Base-by-base conservation (phyloP, 2,329 filamentous ascomycete species). In the Chrysoporthe austroafricana region DNA sequence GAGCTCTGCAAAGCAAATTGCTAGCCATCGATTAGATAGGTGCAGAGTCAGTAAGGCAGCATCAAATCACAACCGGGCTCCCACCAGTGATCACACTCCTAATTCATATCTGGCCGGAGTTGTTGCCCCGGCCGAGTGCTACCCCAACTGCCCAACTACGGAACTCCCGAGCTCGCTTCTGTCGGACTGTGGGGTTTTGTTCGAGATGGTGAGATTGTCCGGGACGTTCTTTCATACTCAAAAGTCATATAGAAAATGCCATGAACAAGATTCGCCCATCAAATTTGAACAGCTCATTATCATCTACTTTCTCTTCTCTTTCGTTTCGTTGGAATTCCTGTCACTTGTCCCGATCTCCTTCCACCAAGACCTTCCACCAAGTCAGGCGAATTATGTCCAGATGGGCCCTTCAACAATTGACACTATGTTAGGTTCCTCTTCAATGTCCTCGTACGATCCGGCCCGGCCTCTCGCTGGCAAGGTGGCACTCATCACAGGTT, bases 401-500 rank as follows among this genome's bases (percentile, higher is more conserved):
- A 74, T 73, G 72, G 73, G 77, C 66, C 78, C 78, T 18, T 72
- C 75, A 21, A 76, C 76, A 54, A 58, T 68, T 42, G 62, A 69
- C 8, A 63, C 50, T 58, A 18, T 64, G 3, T 18, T 8, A 11
- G 48, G 6, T 50, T 36, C 46, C 14, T 9, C 46, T 1, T 36
- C 64, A 48, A 52, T 64, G 50, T 34, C 44, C 42, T 48, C 50
- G n/a, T 65, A 60, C 56, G 73, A 76, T 64, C 70, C 73, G 46
- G 72, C 74, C 62, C 72, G 77, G 73, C 82, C 79, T 79, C 77
- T 86, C 59, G 77, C 79, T 50, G 83, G 82, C 72, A 86, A 85
- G 76, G 81, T 86, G 34, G 83, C 88, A 67, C 82, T 91, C 70
- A 82, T 91, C 77, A 91, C 89, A 18, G 89, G 86, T 52, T 80